These are phyloP conservation scores for Ceriops decandra DNA, from an alignment of 345 rosid genomes.

Conservation along the genomic window DNA sequence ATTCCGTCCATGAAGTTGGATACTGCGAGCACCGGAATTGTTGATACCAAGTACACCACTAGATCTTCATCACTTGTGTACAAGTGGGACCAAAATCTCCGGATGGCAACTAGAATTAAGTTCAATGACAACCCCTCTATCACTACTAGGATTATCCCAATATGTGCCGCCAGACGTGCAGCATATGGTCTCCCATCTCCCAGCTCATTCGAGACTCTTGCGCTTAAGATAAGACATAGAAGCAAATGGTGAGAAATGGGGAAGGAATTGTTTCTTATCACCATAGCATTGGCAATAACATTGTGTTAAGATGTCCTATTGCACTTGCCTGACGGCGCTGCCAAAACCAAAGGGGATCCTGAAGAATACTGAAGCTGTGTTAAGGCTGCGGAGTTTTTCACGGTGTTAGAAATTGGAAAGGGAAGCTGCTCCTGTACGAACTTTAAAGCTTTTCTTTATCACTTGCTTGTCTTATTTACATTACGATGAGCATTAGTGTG, in stretches of 20 bases:
- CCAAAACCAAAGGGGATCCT: conserved; percentile 38
- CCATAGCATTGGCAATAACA: background rate
- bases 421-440: background rate
- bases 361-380: conserved; percentile 28
- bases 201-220: conserved; percentile 38
- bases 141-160: conserved; percentile 23
- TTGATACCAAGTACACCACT: conserved; percentile 19
- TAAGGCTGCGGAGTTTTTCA: conserved; percentile 23
- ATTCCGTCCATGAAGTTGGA: conserved; percentile 48
- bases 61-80: conserved; percentile 26
- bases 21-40: conserved; percentile 31
- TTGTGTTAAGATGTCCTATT: background rate
- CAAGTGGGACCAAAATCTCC: conserved; percentile 23
- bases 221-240: conserved; percentile 15
- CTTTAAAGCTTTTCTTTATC: background rate
- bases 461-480: background rate
- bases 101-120: conserved; percentile 8
- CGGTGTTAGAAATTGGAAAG: background rate
- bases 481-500: too few relatives aligned
- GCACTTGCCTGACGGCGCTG: conserved; percentile 30
- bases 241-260: background rate
- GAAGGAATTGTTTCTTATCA: background rate
- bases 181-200: conserved; percentile 29
- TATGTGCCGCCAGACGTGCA: conserved; percentile 20
- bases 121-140: conserved; percentile 20